Percentiles rank a stretch among this genome's conserved stretches.
phyloP scores from a whole-genome alignment of 2,329 filamentous ascomycete genomes.

The Curvularia hawaiiensis region DNA sequence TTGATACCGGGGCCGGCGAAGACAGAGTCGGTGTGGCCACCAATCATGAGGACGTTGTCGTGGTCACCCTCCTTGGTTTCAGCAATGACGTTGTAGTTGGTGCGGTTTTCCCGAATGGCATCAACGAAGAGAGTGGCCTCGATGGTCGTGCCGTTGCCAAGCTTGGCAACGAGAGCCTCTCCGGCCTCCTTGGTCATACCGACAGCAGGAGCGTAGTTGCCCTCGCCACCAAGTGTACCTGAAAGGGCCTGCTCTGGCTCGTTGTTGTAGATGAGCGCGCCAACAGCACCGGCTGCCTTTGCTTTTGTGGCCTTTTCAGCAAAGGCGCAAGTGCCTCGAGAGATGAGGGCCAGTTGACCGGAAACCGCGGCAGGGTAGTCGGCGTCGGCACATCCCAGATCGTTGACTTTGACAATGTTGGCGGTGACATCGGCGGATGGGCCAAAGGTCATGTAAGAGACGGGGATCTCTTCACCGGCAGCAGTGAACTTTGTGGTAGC shows the following conservation, averaged over 20 bases:
- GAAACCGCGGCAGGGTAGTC: constrained; percentile 65
- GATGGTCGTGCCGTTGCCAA: constrained; percentile 53
- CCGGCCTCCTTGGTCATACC: constrained; percentile 68
- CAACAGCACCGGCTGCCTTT: constrained; percentile 69
- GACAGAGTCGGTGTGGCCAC: constrained; percentile 50
- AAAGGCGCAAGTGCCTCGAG: constrained; percentile 71
- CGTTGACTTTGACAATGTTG: constrained; percentile 64
- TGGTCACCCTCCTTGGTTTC: constrained; percentile 49
- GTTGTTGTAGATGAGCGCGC: constrained; percentile 74
- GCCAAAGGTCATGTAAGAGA: constrained; percentile 56
- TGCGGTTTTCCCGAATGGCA: constrained; percentile 52
- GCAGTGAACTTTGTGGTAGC: constrained; percentile 34
- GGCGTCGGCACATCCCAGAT: constrained; percentile 64
- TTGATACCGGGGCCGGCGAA: constrained; percentile 52
- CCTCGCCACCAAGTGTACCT: constrained; percentile 67
- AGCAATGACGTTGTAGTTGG: constrained; percentile 50
- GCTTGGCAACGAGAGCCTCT: constrained; percentile 57
- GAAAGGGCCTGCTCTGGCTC: constrained; percentile 61
- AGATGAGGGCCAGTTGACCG: constrained; percentile 70
- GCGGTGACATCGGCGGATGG: constrained; percentile 67
- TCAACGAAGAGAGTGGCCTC: constrained; percentile 47
- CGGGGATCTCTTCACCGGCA: constrained; percentile 31
- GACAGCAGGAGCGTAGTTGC: constrained; percentile 68
- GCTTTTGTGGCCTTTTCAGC: constrained; percentile 70
- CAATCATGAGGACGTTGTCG: constrained; percentile 48